These are phyloP conservation scores for Craterostigma plantagineum DNA, from an alignment of 257 asterid genomes.

Conservation along the genomic window DNA sequence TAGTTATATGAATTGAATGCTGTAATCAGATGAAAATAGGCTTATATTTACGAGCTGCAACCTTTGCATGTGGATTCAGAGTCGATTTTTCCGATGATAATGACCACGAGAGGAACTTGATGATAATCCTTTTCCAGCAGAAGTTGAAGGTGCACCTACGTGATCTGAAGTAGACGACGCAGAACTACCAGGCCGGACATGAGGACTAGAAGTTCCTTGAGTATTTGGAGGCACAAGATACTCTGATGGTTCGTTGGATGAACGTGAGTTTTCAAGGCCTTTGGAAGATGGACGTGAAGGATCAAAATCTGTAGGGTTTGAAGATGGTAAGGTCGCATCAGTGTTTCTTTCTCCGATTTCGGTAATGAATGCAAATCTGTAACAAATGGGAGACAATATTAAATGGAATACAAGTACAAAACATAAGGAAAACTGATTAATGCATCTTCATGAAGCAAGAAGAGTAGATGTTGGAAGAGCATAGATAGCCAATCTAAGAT, in stretches of 20 bases:
- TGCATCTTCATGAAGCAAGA: neutral
- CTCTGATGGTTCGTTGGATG: constrained; percentile 27
- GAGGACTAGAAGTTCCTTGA: constrained; percentile 23
- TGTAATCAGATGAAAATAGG: neutral
- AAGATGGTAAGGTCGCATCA: constrained; percentile 37
- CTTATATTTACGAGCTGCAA: constrained; percentile 8
- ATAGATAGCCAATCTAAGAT: too few relatives aligned
- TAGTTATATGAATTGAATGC: neutral
- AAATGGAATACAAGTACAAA: neutral
- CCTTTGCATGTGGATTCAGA: constrained; percentile 92
- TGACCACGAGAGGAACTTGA: constrained; percentile 71
- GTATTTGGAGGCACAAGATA: constrained; percentile 26
- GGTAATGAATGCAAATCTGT: constrained; percentile 30
- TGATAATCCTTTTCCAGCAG: constrained; percentile 59
- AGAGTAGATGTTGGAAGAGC: too few relatives aligned
- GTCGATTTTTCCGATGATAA: constrained; percentile 78
- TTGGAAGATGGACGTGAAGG: constrained; percentile 31
- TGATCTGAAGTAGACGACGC: constrained; percentile 52
- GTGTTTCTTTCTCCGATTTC: constrained; percentile 21
- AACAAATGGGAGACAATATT: constrained; percentile 4
- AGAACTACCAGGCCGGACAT: constrained; percentile 39
- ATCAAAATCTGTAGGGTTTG: constrained; percentile 41
- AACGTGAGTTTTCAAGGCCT: constrained; percentile 32
- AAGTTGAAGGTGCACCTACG: constrained; percentile 55
- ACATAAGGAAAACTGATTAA: neutral